Evolutionary conservation across 2,329 filamentous ascomycete genomes (phyloP), one percentile per base, ranked within the genome.

Genomic region (Akanthomyces lecanii): DNA sequence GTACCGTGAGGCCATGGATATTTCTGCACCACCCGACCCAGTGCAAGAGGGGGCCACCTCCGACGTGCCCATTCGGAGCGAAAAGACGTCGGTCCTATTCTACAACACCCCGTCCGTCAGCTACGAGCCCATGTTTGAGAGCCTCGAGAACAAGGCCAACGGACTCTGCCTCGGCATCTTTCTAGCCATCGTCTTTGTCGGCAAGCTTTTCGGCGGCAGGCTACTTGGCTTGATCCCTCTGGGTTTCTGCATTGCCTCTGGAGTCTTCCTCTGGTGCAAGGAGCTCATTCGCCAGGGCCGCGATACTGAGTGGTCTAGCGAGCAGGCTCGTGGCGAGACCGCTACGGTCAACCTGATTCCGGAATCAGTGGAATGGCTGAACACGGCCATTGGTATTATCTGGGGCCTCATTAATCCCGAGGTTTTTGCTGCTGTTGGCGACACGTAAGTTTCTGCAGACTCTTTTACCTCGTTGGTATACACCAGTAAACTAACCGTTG

Each of bases 321-420:
- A 98, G 75, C 87, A 93, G 76, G 85, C 88, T 61, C 86, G 94
- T 64, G 94, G 94, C 4, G 84, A 95, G 77, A 92, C 87, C 74
- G 92, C 94, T 1, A 92, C 90, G 2, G 87, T 89, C 36, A 97
- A 97, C 70, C 79, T 98, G 33, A 89, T 98, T 7, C 94, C 94
- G 0, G 94, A 97, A 76, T 96, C 91, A 0, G 93, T 96, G 7
- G 89, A 93, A 65, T 98, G 95, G 95, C 89, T 99, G 84, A 99
- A 99, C 74, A 93, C 91, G 0, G 85, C 95, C 57, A 76, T 98
- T 4, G 85, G 85, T 1, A 85, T 97, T 48, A 82, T 95, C 50
- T 99, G 95, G 95, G 90, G 91, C 0, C 79, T 98, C 4, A 88
- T 97, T 66, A 96, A 98, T 71, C 94, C 95, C 0, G 94, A 98